phyloP scores from a whole-genome alignment of 345 rosid species.

The Combretum micranthum region DNA sequence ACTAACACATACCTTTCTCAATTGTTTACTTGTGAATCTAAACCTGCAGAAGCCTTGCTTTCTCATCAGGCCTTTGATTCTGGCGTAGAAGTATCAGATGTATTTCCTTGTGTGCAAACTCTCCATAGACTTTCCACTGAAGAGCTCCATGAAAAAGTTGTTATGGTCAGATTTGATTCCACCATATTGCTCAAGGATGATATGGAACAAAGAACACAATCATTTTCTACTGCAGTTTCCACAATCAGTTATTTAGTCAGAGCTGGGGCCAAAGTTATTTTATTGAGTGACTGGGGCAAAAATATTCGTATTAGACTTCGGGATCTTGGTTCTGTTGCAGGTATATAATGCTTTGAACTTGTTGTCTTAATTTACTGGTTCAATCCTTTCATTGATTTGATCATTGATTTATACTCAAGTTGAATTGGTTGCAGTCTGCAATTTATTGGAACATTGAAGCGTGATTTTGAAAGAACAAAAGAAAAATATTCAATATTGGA shows the following conservation, averaged over 20 bases:
- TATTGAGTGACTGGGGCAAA: constrained; percentile 44
- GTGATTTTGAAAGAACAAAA: not conserved
- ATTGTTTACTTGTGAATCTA: too few species aligned
- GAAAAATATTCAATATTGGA: too few species aligned
- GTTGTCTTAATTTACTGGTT: not conserved
- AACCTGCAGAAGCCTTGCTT: constrained; percentile 7
- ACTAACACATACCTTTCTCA: too few species aligned
- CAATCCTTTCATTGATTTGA: not conserved
- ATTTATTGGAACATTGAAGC: not conserved
- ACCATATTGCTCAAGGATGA: constrained; percentile 34
- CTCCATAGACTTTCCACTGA: constrained; percentile 43
- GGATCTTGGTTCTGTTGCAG: constrained; percentile 34
- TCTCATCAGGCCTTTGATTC: constrained; percentile 23
- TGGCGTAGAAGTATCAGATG: constrained; percentile 22
- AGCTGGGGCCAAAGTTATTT: constrained; percentile 46
- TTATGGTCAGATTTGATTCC: constrained; percentile 63
- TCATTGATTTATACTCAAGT: not conserved
- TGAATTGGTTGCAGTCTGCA: not conserved
- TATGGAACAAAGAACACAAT: constrained; percentile 20
- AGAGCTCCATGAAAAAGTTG: constrained; percentile 51
- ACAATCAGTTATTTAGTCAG: constrained; percentile 41
- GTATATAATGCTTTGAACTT: constrained; percentile 19
- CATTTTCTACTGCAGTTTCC: constrained; percentile 29
- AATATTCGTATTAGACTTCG: constrained; percentile 22
- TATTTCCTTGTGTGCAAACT: constrained; percentile 50